A percentile compares a stretch with the other conserved stretches of the same genome.
phyloP scores from a whole-genome alignment of 2,329 filamentous ascomycete genomes.

The Helotiales sp. region DNA sequence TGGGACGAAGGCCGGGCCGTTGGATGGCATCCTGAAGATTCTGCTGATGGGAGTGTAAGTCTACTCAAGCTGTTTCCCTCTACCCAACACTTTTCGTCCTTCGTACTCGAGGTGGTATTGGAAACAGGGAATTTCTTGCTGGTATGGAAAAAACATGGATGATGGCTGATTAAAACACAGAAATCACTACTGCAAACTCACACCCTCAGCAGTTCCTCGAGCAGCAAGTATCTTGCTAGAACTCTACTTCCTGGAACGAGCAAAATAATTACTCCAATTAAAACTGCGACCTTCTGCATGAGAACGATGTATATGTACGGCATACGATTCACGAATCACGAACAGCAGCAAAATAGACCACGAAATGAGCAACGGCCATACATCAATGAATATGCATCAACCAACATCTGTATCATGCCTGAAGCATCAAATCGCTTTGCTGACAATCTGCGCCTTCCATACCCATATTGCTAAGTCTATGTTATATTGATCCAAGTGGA shows the following conservation, averaged over 20 bases:
- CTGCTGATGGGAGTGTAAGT: constrained; percentile 33
- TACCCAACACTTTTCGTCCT: background rate
- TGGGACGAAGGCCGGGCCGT: constrained; percentile 26
- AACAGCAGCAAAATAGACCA: too few relatives aligned
- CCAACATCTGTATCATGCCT: background rate
- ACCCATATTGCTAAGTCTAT: too few relatives aligned
- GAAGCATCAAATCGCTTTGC: background rate
- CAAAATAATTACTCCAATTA: background rate
- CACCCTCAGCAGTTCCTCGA: constrained; percentile 25
- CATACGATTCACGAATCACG: background rate
- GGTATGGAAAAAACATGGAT: background rate
- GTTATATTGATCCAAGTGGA: too few relatives aligned
- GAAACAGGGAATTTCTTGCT: background rate
- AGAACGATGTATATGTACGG: background rate
- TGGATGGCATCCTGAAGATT: constrained; percentile 33
- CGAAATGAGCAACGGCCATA: too few relatives aligned
- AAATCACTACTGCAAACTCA: constrained; percentile 32
- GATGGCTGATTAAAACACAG: constrained; percentile 18
- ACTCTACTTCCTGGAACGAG: constrained; percentile 32
- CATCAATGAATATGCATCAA: too few relatives aligned
- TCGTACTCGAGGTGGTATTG: background rate
- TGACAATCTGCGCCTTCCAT: too few relatives aligned
- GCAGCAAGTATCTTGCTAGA: constrained; percentile 30
- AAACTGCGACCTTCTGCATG: too few relatives aligned
- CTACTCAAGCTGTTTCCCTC: background rate